These are phyloP conservation scores for Ilex paraguariensis DNA, from an alignment of 305 asterid genomes.

Conservation along the genomic window DNA sequence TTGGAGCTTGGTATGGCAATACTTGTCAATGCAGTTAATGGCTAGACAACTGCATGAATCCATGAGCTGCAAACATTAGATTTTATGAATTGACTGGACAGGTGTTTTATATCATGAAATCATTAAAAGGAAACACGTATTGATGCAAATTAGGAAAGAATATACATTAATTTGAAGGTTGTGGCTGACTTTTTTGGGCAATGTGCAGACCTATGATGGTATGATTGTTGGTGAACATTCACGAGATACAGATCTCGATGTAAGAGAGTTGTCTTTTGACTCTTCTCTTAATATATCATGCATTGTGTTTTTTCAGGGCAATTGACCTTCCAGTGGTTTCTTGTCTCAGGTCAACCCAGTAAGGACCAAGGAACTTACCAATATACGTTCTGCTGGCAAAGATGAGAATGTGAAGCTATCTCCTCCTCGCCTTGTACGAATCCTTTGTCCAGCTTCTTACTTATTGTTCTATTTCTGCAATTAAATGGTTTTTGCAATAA, in stretches of 20 bases:
- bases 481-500: not conserved
- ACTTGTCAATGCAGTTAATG: no score
- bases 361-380: constrained; percentile 71
- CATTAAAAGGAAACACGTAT: no score
- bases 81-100: not conserved
- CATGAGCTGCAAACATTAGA: not conserved
- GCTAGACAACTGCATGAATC: no score
- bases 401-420: constrained; percentile 92
- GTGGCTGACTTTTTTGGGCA: constrained; percentile 1
- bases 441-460: not conserved
- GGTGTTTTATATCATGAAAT: no score
- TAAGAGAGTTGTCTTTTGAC: constrained; percentile 28
- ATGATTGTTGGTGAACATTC: constrained; percentile 99
- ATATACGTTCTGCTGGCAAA: constrained; percentile 77
- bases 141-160: not conserved
- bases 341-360: constrained; percentile 81
- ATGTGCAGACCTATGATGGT: constrained; percentile 91
- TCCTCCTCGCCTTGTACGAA: constrained; percentile 92
- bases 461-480: constrained; percentile 1
- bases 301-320: constrained; percentile 7
- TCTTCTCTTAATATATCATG: not conserved
- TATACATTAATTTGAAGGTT: not conserved
- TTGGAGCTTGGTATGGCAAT: no score
- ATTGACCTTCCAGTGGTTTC: constrained; percentile 13
- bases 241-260: constrained; percentile 96